Evolutionary conservation across 1,284 basidiomycete genomes (phyloP).

Genomic region (Moniliophthora roreri): DNA sequence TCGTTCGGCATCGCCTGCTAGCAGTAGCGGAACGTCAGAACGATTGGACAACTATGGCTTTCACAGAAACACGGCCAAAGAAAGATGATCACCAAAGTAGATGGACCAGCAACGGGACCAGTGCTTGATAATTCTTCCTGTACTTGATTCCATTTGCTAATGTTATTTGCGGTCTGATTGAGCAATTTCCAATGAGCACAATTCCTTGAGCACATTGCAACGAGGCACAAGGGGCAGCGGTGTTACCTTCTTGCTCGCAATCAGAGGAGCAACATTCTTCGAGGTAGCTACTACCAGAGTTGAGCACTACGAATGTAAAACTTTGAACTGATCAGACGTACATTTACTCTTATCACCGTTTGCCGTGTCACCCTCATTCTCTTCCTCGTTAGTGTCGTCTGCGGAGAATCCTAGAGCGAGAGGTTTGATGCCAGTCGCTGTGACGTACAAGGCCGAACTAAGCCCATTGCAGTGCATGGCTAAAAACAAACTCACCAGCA

Average conservation of each 20-base stretch:
- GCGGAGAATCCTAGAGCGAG: slow-evolving; percentile 57
- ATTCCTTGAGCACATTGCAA: neutral
- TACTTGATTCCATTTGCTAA: slow-evolving; percentile 93
- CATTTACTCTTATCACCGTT: slow-evolving; percentile 53
- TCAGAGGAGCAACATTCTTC: slow-evolving; percentile 80
- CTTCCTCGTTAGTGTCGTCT: slow-evolving; percentile 42
- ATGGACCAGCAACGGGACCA: slow-evolving; percentile 27
- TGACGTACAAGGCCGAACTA: slow-evolving; percentile 8
- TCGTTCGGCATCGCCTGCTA: slow-evolving; percentile 27
- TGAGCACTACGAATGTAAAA: too few species aligned
- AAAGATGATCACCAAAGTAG: slow-evolving; percentile 36
- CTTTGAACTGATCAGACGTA: too few species aligned
- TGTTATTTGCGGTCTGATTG: slow-evolving; percentile 78
- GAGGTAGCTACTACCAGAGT: slow-evolving; percentile 57
- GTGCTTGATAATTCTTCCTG: slow-evolving; percentile 75
- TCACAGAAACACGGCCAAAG: slow-evolving; percentile 27
- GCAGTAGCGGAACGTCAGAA: slow-evolving; percentile 25
- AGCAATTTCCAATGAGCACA: neutral
- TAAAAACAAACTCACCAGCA: slow-evolving; percentile 29
- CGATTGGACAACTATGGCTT: slow-evolving; percentile 22
- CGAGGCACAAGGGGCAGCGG: neutral
- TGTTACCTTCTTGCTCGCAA: slow-evolving; percentile 85
- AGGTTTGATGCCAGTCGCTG: slow-evolving; percentile 34
- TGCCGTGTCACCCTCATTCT: slow-evolving; percentile 41
- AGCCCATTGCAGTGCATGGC: slow-evolving; percentile 2